These are phyloP conservation scores for Mycocentrospora acerina DNA, from an alignment of 2,329 filamentous ascomycete species.

Conservation along the genomic window DNA sequence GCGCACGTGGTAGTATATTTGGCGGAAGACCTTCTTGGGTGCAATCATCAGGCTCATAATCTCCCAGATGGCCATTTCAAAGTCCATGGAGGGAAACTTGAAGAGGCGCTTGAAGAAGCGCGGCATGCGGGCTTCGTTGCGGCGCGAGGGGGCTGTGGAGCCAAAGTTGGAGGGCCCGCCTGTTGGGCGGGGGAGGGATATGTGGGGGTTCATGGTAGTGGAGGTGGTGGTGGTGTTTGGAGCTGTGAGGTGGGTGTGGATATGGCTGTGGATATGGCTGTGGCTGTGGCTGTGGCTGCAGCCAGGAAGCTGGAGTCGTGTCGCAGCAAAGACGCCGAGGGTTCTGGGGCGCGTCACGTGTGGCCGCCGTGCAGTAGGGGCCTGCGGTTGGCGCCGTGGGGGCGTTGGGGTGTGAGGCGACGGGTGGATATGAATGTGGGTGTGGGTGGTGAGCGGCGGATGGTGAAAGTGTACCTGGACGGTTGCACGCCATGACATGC, in stretches of 20 bases:
- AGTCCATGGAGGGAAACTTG: constrained; percentile 75
- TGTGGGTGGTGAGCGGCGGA: no score
- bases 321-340: no score
- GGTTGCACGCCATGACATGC: background rate
- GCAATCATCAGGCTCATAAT: constrained; percentile 69
- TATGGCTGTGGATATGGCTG: background rate
- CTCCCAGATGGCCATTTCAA: constrained; percentile 73
- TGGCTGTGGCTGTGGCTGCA: background rate
- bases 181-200: constrained; percentile 61
- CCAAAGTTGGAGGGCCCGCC: constrained; percentile 56
- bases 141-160: constrained; percentile 49
- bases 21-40: constrained; percentile 70
- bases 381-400: no score
- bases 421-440: no score
- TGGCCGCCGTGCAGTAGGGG: no score
- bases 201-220: constrained; percentile 61
- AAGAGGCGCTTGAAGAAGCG: constrained; percentile 69
- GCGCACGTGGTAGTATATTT: constrained; percentile 67
- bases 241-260: constrained; percentile 9
- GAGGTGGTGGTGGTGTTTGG: no score
- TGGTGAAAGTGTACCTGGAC: background rate
- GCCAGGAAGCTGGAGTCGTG: background rate
- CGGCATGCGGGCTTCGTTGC: constrained; percentile 61
- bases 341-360: no score
- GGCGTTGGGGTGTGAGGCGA: no score